Evolutionary conservation across 306 rosid genomes (phyloP).

Genomic region (Acacia crassicarpa): DNA sequence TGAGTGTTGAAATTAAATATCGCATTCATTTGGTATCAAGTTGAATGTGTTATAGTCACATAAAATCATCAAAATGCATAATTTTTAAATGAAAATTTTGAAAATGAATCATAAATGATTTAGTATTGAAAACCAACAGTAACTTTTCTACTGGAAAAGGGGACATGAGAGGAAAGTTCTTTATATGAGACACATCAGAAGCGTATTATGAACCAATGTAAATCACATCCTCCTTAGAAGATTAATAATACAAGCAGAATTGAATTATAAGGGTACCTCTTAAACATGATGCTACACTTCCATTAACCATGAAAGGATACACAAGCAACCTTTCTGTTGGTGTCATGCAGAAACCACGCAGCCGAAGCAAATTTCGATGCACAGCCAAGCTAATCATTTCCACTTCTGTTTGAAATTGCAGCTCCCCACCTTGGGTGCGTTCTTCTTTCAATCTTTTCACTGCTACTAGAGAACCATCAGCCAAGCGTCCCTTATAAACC

Average conservation of each 20-base stretch:
- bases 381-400: conserved; percentile 98
- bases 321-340: conserved; percentile 95
- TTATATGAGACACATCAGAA: neutral
- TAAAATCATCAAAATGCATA: neutral
- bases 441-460: conserved; percentile 94
- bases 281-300: conserved; percentile 96
- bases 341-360: conserved; percentile 94
- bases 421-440: conserved; percentile 85
- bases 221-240: neutral
- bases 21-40: conserved; percentile 16
- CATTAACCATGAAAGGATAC: conserved; percentile 89
- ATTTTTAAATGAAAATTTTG: neutral
- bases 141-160: conserved; percentile 3
- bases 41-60: neutral
- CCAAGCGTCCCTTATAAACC: conserved; percentile 92
- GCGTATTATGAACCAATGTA: conserved; percentile 23
- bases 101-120: neutral
- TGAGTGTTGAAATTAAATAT: conserved; percentile 11
- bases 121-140: neutral
- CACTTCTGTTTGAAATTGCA: conserved; percentile 95
- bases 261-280: conserved; percentile 56
- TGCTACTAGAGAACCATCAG: conserved; percentile 90
- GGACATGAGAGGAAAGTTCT: neutral
- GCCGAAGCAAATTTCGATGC: conserved; percentile 93
- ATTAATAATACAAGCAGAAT: neutral